Base-by-base conservation (phyloP, 2,329 filamentous ascomycete species). In the Pseudocercospora pini-densiflorae region DNA sequence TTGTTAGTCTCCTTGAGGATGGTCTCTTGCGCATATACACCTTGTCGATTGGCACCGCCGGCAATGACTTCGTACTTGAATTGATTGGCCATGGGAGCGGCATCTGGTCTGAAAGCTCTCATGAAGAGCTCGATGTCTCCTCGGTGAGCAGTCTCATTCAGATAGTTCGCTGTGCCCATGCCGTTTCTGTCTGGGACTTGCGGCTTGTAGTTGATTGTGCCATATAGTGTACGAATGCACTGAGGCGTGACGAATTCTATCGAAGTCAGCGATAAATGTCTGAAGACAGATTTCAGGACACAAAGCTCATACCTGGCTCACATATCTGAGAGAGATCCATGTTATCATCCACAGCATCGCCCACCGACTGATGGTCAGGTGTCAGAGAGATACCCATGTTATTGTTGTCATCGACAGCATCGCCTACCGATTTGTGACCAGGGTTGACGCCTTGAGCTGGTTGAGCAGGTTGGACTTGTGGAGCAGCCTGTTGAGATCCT, bases 11-110 rank as follows among this genome's bases (percentile, higher is more conserved):
- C 72, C 0, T 70, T 59, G 1, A 55, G 69, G 31, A 77, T 69
- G 61, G 79, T 74, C 1, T 74, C 72, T 1, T 72, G 70, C 7
- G 76, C 79, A 62, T 81, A 72, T 1, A 77, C 73, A 3, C 80
- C 77, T 61, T 85, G 81, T 49, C 81, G 83, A 78, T 70, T 82
- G 5, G 82, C 72, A 0, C 87, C 89, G 12, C 83, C 83, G 64
- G 87, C 87, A 65, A 91, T 86, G 12, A 83, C 81, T 21, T 84
- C 80, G 3, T 86, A 82, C 5, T 82, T 84, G 77, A 92, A 91
- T 60, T 84, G 85, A 16, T 83, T 79, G 2, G 82, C 83, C 1
- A 58, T 8, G 45, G 62, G 55, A 0, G 78, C 77, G 8, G 77
- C 80, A 33, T 84, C 81, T 0, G 87, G 85, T 3, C 85, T 84